phyloP scores from a whole-genome alignment of 2,329 filamentous ascomycete species.

The Colletotrichum noveboracense region DNA sequence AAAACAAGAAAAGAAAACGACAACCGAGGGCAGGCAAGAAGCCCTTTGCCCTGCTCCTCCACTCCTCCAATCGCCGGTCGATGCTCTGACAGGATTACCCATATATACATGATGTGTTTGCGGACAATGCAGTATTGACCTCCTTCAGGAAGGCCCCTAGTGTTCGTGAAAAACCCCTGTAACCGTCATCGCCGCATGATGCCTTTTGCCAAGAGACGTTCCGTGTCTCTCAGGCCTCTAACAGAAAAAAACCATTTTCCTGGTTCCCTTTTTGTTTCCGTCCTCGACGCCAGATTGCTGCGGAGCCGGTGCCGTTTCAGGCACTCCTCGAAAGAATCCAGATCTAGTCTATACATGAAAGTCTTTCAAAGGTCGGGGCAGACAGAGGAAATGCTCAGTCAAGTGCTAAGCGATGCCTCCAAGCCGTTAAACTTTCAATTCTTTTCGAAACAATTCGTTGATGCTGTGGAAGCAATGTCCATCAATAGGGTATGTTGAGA shows the following conservation, averaged over 20 bases:
- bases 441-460: background rate
- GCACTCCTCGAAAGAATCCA: conserved; percentile 5
- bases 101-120: conserved; percentile 17
- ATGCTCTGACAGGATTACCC: conserved; percentile 22
- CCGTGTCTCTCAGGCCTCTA: background rate
- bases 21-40: background rate
- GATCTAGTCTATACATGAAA: conserved; percentile 22
- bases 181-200: background rate
- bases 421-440: conserved; percentile 1
- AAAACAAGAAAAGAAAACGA: background rate
- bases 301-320: background rate
- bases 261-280: background rate
- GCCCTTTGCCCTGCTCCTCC: conserved; percentile 10
- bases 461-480: conserved; percentile 3
- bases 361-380: background rate
- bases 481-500: background rate
- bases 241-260: background rate
- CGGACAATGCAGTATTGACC: background rate
- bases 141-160: background rate
- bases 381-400: conserved; percentile 1
- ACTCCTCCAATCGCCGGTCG: background rate
- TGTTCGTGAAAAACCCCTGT: background rate
- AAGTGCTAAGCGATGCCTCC: background rate
- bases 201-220: background rate
- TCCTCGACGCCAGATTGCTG: background rate